phyloP scores from a whole-genome alignment of 2,329 filamentous ascomycete species.

The Ophiostoma perfectum region DNA sequence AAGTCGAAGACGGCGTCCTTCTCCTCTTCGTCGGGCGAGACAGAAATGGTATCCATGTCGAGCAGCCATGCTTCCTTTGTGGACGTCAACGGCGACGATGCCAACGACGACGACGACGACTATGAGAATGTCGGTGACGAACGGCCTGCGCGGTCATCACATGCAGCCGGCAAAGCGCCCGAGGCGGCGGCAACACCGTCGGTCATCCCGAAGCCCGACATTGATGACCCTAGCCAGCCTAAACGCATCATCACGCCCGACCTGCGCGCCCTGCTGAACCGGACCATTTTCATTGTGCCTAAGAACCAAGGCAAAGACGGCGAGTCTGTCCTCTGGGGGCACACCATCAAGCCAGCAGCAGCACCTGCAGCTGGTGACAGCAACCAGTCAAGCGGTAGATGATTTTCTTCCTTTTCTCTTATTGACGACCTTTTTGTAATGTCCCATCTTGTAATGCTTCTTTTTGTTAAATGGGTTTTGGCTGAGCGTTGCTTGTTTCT shows the following conservation, averaged over 20 bases:
- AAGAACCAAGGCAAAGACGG: constrained; percentile 18
- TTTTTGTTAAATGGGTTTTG: no score
- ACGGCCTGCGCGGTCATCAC: background rate
- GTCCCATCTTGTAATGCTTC: no score
- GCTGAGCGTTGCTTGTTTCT: no score
- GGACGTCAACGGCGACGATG: background rate
- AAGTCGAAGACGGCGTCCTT: background rate
- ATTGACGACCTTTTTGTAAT: background rate
- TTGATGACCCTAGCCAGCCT: background rate
- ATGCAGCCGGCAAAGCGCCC: constrained; percentile 22
- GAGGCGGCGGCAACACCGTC: constrained; percentile 14
- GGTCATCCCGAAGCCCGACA: background rate
- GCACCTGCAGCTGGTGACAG: background rate
- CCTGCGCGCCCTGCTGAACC: constrained; percentile 49
- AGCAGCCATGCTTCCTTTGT: background rate
- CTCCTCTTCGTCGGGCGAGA: background rate
- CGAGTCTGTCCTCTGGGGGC: constrained; percentile 24
- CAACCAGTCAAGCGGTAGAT: background rate
- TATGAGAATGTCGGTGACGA: constrained; percentile 1
- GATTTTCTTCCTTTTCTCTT: background rate
- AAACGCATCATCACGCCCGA: constrained; percentile 53
- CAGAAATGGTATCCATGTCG: constrained; percentile 22
- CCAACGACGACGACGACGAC: background rate
- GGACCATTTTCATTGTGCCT: constrained; percentile 38
- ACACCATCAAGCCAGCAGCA: constrained; percentile 8